Evolutionary conservation across 257 asterid species (phyloP), one percentile per base, ranked within the genome.

Genomic region (Penstemon barbatus): DNA sequence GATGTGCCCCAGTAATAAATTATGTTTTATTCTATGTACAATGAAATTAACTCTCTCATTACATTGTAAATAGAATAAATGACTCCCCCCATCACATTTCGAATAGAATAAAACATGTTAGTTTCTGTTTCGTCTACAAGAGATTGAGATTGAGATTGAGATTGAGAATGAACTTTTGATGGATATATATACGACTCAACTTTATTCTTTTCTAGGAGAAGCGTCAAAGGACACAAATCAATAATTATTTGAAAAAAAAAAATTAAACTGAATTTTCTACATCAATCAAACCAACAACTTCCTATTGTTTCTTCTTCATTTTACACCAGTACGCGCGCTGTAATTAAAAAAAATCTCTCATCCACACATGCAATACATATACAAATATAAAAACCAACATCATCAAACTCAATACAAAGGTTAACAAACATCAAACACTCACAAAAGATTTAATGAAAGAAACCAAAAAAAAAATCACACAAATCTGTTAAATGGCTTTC

Each of bases 401-500:
- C 6, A 38, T 49, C 42, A 43, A 66, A 2, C 43, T 61, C 48
- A 63, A 62, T 37, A 72, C 56, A 69, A 70, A 74, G 51, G 63
- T 25, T 66, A 69, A 72, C 79, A 77, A 45, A 57, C 80, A 73
- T 4, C 63, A 63, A 68, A 12, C 63, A 74, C 45, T 19, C 76
- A 60, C 69, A 66, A 63, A 63, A 55, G 7, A 48, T 45, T 33
- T 25, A 25, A 2, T 25, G 33, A 25, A 25, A 25, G 33, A 25
- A 25, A 25, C 33, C 33, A 25, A 74, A 71, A 64, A 10, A 48
- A 63, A 42, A 66, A 79, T 89, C 95, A 90, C 88, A 84, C 97
- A 83, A 87, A 90, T 90, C 97, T 86, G 83, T 90, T 90, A 73
- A 90, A 90, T 7, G 94, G 94, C 80, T 77, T 90, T 84, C 89